Base-by-base conservation (phyloP, 441 rosid genomes). In the Capsella rubella region DNA sequence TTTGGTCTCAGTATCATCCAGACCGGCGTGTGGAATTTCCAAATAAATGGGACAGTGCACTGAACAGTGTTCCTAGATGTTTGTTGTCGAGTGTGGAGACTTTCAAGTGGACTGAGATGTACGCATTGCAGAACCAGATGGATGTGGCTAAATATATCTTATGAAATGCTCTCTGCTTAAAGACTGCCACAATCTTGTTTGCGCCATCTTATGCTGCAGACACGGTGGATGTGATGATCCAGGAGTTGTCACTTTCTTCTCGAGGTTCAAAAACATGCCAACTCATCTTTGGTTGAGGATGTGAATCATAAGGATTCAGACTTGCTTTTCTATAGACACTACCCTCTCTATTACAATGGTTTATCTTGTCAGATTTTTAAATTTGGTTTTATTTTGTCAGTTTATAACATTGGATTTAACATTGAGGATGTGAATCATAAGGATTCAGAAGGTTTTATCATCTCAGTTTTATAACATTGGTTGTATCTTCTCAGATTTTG, bases 31-130 rank as follows among this genome's bases (percentile, higher is more conserved):
- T 3, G 31, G 16, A 67, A 54, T 31, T 9, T 15, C 52, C 52
- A 2, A 47, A 47, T 46, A 9, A 21, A n/a, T 46, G 64, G 64
- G 29, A 54, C 50, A 34, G 34, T 18, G 56, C 45, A 13, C 14
- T 58, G 12, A 29, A 46, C 34, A 7, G 29, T 42, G 72, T 42
- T 13, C 56, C 64, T 45, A 15, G 3, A 13, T 57, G 25, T 29
- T 32, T 69, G 16, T 69, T 45, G 18, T 25, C 52, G 5, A 69
- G 64, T 18, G 56, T 69, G 21, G 35, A 69, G 21, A 69, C 53
- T 8, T 18, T 69, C 73, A 46, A 13, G 25, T 69, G 47, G 73
- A 18, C 15, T 3, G 62, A 51, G 34, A 58, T 69, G 25, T 6
- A 2, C 16, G 52, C 11, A 16, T 47, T 47, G 25, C 18, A 16